Base-by-base conservation (phyloP, 2,329 filamentous ascomycete genomes). In the Aspergillus viridinutans region DNA sequence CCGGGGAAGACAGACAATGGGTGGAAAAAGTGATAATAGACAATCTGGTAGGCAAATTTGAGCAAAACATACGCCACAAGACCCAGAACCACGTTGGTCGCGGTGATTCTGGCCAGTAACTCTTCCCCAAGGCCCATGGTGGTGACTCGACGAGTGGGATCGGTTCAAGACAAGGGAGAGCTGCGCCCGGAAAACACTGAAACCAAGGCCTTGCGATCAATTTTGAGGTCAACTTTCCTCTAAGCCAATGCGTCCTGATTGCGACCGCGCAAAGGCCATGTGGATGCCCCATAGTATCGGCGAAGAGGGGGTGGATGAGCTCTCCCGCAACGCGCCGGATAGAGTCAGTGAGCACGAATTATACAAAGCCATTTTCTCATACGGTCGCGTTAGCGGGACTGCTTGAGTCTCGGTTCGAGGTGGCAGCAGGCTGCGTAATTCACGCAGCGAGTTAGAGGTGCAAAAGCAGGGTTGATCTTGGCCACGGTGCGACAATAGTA, bases 1-100 rank as follows among this genome's bases (percentile, higher is more conserved):
- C 82, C 82, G 0, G 81, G 81, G 59, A 83, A 84, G 32, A 74
- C 72, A 20, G 75, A 68, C 4, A 85, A 69, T 10, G 82, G 80
- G 58, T 83, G 80, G 52, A 83, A 80, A 69, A 80, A 81, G 38
- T 67, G 66, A 58, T 78, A 76, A 61, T 77, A 71, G 28, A 77
- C 60, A 32, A 78, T 70, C 57, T 77, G 75, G 55, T 69, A 70
- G 14, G 66, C 47, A 25, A 69, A 61, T 40, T 62, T 66, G 5
- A 67, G 50, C 3, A 53, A 51, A 9, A 67, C 26, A 61, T 72
- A 71, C 4, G 56, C 60, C 17, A 69, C 12, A 14, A 66, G 50
- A 45, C 61, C 61, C 5, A 70, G 35, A 6, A 67, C 42, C 14
- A 63, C 26, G 56, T 69, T 66, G 26, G 61, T 62, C 55, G 66